These are phyloP conservation scores for Noccaea bulbosa DNA, from an alignment of 345 rosid species.

Conservation along the genomic window DNA sequence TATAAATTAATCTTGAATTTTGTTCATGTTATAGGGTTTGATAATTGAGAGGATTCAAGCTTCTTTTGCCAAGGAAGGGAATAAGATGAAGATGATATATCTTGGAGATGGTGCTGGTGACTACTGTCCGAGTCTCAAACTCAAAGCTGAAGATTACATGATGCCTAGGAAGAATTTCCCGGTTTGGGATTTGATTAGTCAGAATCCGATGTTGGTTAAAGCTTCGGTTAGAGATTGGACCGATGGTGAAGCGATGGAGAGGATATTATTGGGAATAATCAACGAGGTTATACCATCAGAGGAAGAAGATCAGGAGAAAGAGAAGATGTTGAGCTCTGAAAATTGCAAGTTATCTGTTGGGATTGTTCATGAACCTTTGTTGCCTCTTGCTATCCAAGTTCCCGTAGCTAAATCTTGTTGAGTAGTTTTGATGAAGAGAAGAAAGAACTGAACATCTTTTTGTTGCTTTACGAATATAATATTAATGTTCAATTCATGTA, in stretches of 20 bases:
- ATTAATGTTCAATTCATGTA: neutral
- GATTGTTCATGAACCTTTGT: slow-evolving; percentile 39
- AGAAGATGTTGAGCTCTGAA: slow-evolving; percentile 33
- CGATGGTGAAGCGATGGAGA: slow-evolving; percentile 63
- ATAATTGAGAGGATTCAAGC: slow-evolving; percentile 69
- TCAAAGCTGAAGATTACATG: slow-evolving; percentile 53
- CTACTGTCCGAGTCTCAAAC: slow-evolving; percentile 78
- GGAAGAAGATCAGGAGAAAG: neutral
- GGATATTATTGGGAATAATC: slow-evolving; percentile 27
- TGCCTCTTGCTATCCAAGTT: slow-evolving; percentile 38
- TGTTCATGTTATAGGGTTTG: slow-evolving; percentile 46
- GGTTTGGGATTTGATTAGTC: slow-evolving; percentile 70
- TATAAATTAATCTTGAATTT: no score
- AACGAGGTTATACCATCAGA: slow-evolving; percentile 19
- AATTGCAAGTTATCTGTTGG: slow-evolving; percentile 39
- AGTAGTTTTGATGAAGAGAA: slow-evolving; percentile 12
- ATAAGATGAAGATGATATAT: slow-evolving; percentile 58
- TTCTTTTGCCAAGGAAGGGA: slow-evolving; percentile 50
- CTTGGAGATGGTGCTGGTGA: slow-evolving; percentile 91
- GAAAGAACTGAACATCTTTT: neutral
- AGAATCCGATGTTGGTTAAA: slow-evolving; percentile 56
- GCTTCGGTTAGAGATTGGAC: slow-evolving; percentile 77
- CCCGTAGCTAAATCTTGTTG: slow-evolving; percentile 23
- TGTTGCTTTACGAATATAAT: neutral
- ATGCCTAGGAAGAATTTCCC: slow-evolving; percentile 92